phyloP scores from a whole-genome alignment of 2,329 filamentous ascomycete genomes.

The Trichophyton schoenleinii region DNA sequence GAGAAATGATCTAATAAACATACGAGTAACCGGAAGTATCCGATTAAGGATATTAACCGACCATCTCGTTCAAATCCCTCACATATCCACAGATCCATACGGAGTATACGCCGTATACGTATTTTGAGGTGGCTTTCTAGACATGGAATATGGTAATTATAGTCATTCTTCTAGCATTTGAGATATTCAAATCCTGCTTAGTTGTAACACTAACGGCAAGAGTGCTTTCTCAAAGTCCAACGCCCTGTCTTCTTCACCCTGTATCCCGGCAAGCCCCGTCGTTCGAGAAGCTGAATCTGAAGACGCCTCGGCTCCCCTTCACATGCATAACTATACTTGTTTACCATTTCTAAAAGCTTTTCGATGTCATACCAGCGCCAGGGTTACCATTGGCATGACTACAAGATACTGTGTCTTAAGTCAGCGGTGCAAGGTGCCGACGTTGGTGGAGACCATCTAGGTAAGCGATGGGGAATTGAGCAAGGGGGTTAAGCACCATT shows the following conservation, averaged over 20 bases:
- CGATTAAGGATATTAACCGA: background rate
- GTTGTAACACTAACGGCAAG: background rate
- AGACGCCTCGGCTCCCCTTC: background rate
- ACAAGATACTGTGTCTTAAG: background rate
- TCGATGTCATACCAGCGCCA: background rate
- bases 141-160: background rate
- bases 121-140: background rate
- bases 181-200: background rate
- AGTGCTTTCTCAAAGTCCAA: background rate
- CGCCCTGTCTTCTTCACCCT: background rate
- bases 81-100: background rate
- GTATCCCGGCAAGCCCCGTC: background rate
- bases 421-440: background rate
- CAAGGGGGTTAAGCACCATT: background rate
- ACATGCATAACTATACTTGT: background rate
- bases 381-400: background rate
- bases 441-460: background rate
- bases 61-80: background rate
- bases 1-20: background rate
- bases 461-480: background rate
- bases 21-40: conserved; percentile 2
- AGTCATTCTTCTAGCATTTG: background rate
- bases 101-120: background rate
- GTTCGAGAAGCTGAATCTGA: background rate
- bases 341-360: background rate